Evolutionary conservation across 2,329 filamentous ascomycete genomes (phyloP).

Genomic region (Cyanodermella asteris): DNA sequence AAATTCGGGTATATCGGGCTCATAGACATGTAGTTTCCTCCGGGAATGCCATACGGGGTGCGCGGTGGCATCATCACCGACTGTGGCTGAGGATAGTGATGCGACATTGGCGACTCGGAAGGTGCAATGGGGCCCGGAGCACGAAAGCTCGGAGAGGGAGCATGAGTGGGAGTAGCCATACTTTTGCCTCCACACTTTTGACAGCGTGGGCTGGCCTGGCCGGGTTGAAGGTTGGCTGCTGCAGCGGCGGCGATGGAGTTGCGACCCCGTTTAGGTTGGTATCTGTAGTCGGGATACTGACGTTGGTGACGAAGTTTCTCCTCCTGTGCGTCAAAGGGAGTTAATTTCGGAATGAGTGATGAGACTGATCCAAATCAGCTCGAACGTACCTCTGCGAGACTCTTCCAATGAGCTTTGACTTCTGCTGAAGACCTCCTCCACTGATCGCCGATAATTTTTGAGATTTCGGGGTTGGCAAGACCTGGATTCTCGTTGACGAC

Average conservation of each 20-base stretch:
- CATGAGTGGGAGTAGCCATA: too few species aligned
- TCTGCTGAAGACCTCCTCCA: conserved; percentile 61
- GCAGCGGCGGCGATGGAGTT: conserved; percentile 14
- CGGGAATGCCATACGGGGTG: too few species aligned
- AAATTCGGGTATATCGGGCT: too few species aligned
- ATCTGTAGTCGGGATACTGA: conserved; percentile 84
- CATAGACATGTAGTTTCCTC: too few species aligned
- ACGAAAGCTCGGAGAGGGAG: too few species aligned
- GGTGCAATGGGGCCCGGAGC: too few species aligned
- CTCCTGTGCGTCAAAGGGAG: too few species aligned
- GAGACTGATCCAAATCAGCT: conserved; percentile 5
- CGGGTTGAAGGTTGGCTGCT: conserved; percentile 3
- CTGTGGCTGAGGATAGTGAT: too few species aligned
- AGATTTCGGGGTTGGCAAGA: conserved; percentile 84
- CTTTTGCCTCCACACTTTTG: conserved; percentile 57
- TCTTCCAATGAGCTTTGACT: conserved; percentile 69
- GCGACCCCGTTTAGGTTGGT: conserved; percentile 53
- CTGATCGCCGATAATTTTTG: conserved; percentile 86
- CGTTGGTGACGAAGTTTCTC: conserved; percentile 77
- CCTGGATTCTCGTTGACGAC: conserved; percentile 71
- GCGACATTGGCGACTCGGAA: too few species aligned
- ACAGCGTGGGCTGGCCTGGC: conserved; percentile 25
- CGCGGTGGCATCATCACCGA: too few species aligned
- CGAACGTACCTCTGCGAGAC: conserved; percentile 48
- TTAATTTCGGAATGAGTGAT: too few species aligned